Evolutionary conservation across 805 yeast genomes (phyloP), one percentile per base, ranked within the genome.

Genomic region (Blastobotrys chiropterorum): DNA sequence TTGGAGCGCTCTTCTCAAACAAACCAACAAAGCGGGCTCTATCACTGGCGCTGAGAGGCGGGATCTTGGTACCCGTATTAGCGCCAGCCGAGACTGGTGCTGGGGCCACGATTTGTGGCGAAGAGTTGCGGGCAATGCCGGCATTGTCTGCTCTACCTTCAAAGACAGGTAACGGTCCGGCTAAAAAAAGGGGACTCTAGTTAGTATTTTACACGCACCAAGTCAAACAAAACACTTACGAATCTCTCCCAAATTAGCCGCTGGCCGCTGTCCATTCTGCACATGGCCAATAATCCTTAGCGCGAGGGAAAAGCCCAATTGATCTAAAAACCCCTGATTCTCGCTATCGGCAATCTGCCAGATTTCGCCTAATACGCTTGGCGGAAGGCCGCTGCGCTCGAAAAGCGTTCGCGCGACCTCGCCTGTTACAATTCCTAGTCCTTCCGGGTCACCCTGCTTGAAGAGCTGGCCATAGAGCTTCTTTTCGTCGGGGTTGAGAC

Each of bases 281-380:
- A 87, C 83, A 64, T 88, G 86, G 22, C 95, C 96, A 62, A 94
- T 86, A 59, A 89, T 73, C 66, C 99, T 80, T 81, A 94, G 77
- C 17, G 97, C 96, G 49, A 82, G 78, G 56, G 86, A 80, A 68
- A 94, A 94, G 21, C 90, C 92, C 52, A 78, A 75, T 63, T 83
- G 87, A 59, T 84, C 85, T 56, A 94, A 74, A 62, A 83, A 86
- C 0, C 99, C 99, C 56, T 82, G 76, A 70, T 89, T 89, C 53
- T 81, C 83, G n/a, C 80, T 78, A 69, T 94, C 99, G n/a, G 96
- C 90, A 38, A 86, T 66, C 67, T 86, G 90, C 99, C 99, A 94
- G 56, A 94, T 83, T 68, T 90, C 94, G 7, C 97, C 96, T 38
- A 94, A 74, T 30, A 79, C 71, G 15, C 82, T 74, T 2, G 95